A percentile compares a stretch with the other conserved stretches of the same genome.
Conservation (phyloP, 306 rosid species). For the Gillenia trifoliata region DNA sequence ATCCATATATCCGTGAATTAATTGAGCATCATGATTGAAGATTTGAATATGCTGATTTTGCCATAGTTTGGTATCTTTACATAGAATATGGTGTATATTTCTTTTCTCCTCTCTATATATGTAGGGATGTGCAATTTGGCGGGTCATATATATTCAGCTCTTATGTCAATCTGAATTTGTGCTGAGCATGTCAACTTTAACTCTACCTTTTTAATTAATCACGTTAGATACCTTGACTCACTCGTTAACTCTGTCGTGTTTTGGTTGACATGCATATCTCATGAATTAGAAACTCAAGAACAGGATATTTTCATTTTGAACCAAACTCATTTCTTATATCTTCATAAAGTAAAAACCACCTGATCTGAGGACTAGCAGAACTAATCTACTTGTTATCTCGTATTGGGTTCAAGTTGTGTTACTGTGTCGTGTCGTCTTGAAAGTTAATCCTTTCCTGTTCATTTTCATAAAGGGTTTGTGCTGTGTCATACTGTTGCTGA, state of each 20-base stretch:
- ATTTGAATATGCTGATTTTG: neutral
- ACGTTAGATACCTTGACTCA: neutral
- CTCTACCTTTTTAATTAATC: neutral
- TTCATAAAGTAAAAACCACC: neutral
- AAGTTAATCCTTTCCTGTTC: too few species aligned
- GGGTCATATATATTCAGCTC: neutral
- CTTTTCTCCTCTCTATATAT: neutral
- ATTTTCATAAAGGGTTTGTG: neutral
- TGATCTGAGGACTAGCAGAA: neutral
- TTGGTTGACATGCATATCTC: neutral
- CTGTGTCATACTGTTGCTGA: neutral
- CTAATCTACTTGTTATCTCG: neutral
- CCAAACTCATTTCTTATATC: neutral
- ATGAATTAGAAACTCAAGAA: neutral
- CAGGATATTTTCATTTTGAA: neutral
- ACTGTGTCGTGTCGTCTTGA: neutral
- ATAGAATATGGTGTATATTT: neutral
- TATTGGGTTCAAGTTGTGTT: neutral
- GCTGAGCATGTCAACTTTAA: too few species aligned
- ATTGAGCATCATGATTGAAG: neutral
- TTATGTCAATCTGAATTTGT: neutral
- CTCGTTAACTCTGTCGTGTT: neutral
- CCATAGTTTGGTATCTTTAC: neutral
- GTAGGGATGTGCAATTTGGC: neutral
- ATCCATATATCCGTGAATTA: neutral